Conservation (phyloP, 23 red algal genomes). For the Gracilaria gracilis region DNA sequence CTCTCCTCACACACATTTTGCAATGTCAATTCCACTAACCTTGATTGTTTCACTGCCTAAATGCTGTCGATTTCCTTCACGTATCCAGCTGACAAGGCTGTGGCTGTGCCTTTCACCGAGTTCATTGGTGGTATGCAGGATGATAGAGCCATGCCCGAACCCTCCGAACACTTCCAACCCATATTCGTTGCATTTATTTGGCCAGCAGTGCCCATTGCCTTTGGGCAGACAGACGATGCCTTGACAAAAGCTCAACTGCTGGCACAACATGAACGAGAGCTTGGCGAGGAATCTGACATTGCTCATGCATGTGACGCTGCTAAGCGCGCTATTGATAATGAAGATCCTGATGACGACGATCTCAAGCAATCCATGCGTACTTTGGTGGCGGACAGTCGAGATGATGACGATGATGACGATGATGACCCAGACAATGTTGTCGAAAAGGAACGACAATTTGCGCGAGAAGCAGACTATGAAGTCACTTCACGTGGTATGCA, state of each 20-base stretch:
- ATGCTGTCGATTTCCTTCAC: not conserved
- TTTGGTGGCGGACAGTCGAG: slow-evolving; percentile 11
- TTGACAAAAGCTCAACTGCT: slow-evolving; percentile 51
- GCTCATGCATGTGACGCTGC: slow-evolving; percentile 46
- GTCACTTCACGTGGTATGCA: not conserved
- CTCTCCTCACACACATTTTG: not conserved
- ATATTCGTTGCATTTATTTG: slow-evolving; percentile 76
- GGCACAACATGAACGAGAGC: slow-evolving; percentile 15
- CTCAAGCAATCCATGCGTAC: slow-evolving; percentile 24
- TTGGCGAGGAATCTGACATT: slow-evolving; percentile 46
- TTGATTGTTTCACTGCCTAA: not conserved
- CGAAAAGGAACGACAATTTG: slow-evolving; percentile 16
- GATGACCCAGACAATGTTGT: slow-evolving; percentile 39
- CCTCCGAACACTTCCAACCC: slow-evolving; percentile 34
- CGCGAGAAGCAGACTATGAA: not conserved
- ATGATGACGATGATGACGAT: slow-evolving; percentile 66
- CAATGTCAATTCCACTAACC: not conserved
- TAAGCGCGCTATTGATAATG: slow-evolving; percentile 47
- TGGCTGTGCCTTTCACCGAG: slow-evolving; percentile 69
- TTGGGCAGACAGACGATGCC: slow-evolving; percentile 40
- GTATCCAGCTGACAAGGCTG: slow-evolving; percentile 59
- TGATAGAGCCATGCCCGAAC: slow-evolving; percentile 52
- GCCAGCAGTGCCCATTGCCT: slow-evolving; percentile 61
- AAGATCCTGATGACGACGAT: slow-evolving; percentile 65
- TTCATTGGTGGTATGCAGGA: slow-evolving; percentile 74